These are phyloP conservation scores for Microstegium vimineum DNA, from an alignment of 176 grass and related monocot genomes.

Conservation along the genomic window DNA sequence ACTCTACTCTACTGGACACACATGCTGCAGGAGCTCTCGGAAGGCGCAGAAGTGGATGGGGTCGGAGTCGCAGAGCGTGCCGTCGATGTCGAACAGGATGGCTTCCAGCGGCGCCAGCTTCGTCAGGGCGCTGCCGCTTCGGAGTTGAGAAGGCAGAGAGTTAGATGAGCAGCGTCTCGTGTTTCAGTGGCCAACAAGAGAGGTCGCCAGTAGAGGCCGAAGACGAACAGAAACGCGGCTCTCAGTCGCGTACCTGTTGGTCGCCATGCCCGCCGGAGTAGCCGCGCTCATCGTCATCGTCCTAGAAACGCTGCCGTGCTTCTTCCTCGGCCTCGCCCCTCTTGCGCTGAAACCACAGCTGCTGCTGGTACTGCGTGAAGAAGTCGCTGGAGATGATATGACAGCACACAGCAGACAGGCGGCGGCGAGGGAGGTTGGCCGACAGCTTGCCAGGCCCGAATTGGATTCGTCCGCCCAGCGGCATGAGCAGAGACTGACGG, in stretches of 20 bases:
- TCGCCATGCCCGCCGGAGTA: constrained; percentile 12
- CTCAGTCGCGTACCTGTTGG: not conserved
- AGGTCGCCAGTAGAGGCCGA: not conserved
- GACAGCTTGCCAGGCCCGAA: not conserved
- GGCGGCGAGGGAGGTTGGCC: not conserved
- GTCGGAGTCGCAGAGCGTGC: constrained; percentile 80
- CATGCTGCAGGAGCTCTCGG: constrained; percentile 63
- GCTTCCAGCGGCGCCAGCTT: constrained; percentile 69
- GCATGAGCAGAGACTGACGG: not conserved
- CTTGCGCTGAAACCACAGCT: not conserved
- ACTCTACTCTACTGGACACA: not conserved
- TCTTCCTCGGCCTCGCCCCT: not conserved
- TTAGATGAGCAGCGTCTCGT: not conserved
- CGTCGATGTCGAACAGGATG: constrained; percentile 79
- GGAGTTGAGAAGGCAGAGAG: constrained; percentile 10
- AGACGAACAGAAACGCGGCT: not conserved
- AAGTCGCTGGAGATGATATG: constrained; percentile 4
- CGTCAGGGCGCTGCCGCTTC: constrained; percentile 15
- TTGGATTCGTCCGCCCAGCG: constrained; percentile 2
- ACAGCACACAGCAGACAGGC: not conserved
- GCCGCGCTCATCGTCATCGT: not conserved
- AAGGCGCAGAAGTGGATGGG: constrained; percentile 77
- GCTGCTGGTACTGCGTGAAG: not conserved
- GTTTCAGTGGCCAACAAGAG: not conserved
- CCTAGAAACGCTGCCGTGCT: not conserved